Percentiles rank a stretch among this genome's conserved stretches.
Conservation (phyloP, 768 basidiomycete genomes). For the Mycena epipterygia region DNA sequence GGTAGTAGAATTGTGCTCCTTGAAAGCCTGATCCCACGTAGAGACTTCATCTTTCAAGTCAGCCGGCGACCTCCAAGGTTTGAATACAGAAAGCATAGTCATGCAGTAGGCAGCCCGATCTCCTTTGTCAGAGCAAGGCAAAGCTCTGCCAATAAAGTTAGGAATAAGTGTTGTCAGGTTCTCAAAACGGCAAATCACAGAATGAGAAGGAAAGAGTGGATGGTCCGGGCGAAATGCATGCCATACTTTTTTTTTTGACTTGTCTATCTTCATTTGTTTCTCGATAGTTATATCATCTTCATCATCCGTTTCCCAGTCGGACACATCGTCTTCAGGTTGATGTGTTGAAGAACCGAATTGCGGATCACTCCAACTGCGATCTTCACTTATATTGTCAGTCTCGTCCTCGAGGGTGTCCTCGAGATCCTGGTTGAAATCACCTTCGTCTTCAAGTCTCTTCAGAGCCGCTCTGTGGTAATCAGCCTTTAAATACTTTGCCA, state of each 20-base stretch:
- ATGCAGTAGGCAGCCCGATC: slow-evolving; percentile 49
- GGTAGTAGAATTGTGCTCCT: slow-evolving; percentile 15
- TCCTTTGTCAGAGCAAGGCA: slow-evolving; percentile 48
- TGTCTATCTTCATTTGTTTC: background rate
- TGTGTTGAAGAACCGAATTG: too few relatives aligned
- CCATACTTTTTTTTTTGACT: background rate
- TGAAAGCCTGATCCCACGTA: slow-evolving; percentile 43
- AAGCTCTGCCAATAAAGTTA: slow-evolving; percentile 45
- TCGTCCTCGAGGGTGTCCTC: too few relatives aligned
- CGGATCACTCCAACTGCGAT: too few relatives aligned
- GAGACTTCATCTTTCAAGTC: slow-evolving; percentile 41
- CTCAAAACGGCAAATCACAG: background rate
- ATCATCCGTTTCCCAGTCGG: background rate
- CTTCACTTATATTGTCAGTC: too few relatives aligned
- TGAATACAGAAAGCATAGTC: slow-evolving; percentile 50
- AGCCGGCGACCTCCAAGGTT: slow-evolving; percentile 47
- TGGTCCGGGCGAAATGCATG: background rate
- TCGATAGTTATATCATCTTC: background rate
- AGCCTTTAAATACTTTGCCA: background rate
- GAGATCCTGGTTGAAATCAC: background rate
- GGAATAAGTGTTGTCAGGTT: slow-evolving; percentile 27
- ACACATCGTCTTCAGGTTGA: background rate
- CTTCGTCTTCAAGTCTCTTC: background rate
- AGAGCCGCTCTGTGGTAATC: background rate
- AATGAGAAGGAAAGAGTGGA: background rate